These are phyloP conservation scores for Scheffersomyces quercinus DNA, from an alignment of 1,139 yeast genomes.

Conservation along the genomic window DNA sequence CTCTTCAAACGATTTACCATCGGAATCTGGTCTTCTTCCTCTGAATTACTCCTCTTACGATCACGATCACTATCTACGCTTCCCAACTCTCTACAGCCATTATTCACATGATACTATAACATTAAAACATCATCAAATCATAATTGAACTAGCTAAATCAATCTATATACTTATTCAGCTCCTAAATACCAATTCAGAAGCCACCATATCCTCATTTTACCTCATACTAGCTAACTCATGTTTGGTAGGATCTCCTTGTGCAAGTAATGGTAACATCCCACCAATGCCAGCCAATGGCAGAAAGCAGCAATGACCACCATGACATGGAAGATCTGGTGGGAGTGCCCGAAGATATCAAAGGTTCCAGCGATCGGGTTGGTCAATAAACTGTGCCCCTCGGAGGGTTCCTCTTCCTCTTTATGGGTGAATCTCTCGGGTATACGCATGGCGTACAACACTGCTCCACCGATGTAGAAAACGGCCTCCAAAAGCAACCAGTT, in stretches of 20 bases:
- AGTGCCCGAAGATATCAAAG: slow-evolving; percentile 76
- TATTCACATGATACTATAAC: no score
- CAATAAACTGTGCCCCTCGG: slow-evolving; percentile 8
- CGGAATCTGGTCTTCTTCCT: no score
- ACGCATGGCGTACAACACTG: slow-evolving; percentile 73
- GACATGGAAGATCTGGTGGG: slow-evolving; percentile 86
- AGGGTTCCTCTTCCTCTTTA: slow-evolving; percentile 36
- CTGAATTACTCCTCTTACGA: no score
- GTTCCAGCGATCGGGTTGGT: slow-evolving; percentile 25
- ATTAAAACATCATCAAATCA: no score
- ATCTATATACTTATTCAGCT: no score
- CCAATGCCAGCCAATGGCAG: slow-evolving; percentile 69
- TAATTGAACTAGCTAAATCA: no score
- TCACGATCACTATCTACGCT: no score
- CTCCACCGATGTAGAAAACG: slow-evolving; percentile 72
- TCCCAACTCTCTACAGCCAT: no score
- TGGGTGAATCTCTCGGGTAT: slow-evolving; percentile 75
- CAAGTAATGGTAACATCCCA: slow-evolving; percentile 57
- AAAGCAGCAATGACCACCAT: slow-evolving; percentile 80
- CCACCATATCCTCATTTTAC: no score
- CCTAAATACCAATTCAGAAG: no score
- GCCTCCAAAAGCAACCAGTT: slow-evolving; percentile 72
- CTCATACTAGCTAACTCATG: no score
- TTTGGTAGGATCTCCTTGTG: slow-evolving; percentile 24
- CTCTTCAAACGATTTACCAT: no score